phyloP scores from a whole-genome alignment of 257 asterid genomes.

The Solanum etuberosum region DNA sequence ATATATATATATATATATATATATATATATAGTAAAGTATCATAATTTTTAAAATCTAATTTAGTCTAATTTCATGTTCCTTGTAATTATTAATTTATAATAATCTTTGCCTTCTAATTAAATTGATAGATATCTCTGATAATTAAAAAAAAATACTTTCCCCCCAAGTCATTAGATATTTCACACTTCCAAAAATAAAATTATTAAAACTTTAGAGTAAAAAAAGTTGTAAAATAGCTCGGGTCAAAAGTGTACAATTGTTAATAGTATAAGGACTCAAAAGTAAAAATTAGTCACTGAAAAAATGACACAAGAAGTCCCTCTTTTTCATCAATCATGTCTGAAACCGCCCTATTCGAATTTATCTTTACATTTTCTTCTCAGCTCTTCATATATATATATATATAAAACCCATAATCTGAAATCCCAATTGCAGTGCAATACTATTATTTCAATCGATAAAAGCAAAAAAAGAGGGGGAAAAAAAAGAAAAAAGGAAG shows the following conservation, averaged over 20 bases:
- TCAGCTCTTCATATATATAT: neutral
- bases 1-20: no score
- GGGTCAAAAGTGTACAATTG: neutral
- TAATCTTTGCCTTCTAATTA: neutral
- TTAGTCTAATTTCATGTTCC: neutral
- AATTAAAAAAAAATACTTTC: neutral
- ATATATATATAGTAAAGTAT: no score
- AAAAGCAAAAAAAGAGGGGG: neutral
- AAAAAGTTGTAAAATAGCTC: neutral
- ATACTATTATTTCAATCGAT: neutral
- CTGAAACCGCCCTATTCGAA: constrained; percentile 13
- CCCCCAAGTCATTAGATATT: neutral
- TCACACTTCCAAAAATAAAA: neutral
- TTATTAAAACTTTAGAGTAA: neutral
- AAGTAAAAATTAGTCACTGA: neutral
- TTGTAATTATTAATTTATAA: neutral
- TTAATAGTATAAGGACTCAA: neutral
- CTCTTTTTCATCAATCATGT: constrained; percentile 16
- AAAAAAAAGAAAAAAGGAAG: neutral
- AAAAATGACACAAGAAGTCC: neutral
- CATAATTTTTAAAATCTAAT: no score
- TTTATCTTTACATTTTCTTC: neutral
- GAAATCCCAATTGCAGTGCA: neutral
- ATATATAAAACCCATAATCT: neutral
- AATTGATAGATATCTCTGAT: neutral